Conservation (phyloP, 2,329 filamentous ascomycete species). For the Claviceps humidiphila region DNA sequence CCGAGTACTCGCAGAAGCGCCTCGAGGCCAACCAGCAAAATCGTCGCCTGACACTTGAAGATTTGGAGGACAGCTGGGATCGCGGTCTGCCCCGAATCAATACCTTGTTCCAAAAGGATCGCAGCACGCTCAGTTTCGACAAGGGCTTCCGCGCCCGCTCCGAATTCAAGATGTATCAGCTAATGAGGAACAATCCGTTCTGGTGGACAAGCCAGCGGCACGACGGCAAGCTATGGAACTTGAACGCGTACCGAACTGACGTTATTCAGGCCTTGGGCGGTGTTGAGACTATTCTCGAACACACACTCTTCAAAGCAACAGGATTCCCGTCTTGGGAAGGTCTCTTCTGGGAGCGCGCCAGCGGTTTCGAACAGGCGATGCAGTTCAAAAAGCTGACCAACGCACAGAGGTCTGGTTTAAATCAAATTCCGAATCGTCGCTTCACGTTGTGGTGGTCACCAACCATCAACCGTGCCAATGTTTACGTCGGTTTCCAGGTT, state of each 20-base stretch:
- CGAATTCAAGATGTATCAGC: conserved; percentile 95
- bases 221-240: conserved; percentile 93
- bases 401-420: conserved; percentile 88
- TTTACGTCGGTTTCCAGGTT: conserved; percentile 98
- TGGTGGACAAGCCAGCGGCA: conserved; percentile 98
- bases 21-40: conserved; percentile 97
- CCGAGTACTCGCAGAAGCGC: conserved; percentile 96
- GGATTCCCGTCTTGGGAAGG: conserved; percentile 97
- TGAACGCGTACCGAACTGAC: conserved; percentile 92
- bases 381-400: conserved; percentile 99
- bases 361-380: conserved; percentile 54
- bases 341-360: conserved; percentile 63
- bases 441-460: conserved; percentile 98
- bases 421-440: conserved; percentile 96
- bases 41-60: conserved; percentile 81
- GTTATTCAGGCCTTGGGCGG: conserved; percentile 91
- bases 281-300: conserved; percentile 95
- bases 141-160: conserved; percentile 93
- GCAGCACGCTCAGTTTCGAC: conserved; percentile 93
- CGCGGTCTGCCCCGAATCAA: conserved; percentile 95
- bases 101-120: conserved; percentile 95
- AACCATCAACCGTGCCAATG: conserved; percentile 88
- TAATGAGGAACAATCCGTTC: conserved; percentile 99
- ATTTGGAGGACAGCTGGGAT: conserved; percentile 97
- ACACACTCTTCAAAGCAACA: conserved; percentile 92